Base-by-base conservation (phyloP, 345 rosid genomes). In the Brassica juncea region DNA sequence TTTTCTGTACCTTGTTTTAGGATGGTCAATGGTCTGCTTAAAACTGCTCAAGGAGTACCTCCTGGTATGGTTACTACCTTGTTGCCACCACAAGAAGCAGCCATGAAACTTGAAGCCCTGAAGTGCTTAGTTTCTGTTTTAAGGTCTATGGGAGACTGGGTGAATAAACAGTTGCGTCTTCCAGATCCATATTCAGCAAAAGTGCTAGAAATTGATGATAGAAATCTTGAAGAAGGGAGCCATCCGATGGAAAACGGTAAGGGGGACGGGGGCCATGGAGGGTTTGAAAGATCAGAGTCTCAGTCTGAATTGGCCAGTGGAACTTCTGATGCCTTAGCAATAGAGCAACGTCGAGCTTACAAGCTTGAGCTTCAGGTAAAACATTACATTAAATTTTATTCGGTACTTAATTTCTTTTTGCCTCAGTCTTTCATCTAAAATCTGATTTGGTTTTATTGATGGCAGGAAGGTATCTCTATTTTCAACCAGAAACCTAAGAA, bases 391-490 rank as follows among this genome's bases (percentile, higher is more conserved):
- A 59, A 68, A 9, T 73, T 59, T 78, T 15, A 49, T 60, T 73
- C 4, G 8, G 55, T 27, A 58, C 4, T 57, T 31, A n/a, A 25
- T 58, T 28, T 27, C 16, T 66, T 37, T 37, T 66, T n/a, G 58
- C 66, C 69, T 42, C 68, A 70, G 62, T 44, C 34, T 63, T 37
- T 75, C 72, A 74, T 31, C 77, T 57, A 73, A 82, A 83, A 66
- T 80, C 85, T 85, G 74, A 81, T 87, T 79, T 80, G 73, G 34
- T 82, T 54, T 82, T 75, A 42, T 83, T 86, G 82, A 69, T 89
- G 97, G 91, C 99, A 93, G 99, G 99, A 95, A 91, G 99, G 99
- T 89, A 93, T 95, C 70, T 93, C 99, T 79, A 93, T 93, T 86
- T 95, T 95, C 84, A 95, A 95, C 80, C 86, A 89, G 86, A 95